A percentile compares a stretch with the other conserved stretches of the same genome.
These are phyloP conservation scores for Sistotremastrum niveocremeum DNA, from an alignment of 768 basidiomycete species.

Conservation along the genomic window DNA sequence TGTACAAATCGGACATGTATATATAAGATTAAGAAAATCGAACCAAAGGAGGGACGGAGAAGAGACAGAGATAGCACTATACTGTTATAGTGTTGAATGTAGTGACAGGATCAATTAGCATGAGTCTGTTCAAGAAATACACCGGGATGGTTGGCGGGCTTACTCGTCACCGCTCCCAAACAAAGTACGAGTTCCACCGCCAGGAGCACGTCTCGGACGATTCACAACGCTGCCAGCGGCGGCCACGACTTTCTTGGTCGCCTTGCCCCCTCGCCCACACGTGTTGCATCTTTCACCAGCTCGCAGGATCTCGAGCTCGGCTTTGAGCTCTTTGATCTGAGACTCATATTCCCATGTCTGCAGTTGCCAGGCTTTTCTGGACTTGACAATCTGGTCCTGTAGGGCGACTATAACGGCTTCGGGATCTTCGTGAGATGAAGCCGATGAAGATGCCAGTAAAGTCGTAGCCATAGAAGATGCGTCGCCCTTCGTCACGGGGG, in stretches of 20 bases:
- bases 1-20: conserved; percentile 15
- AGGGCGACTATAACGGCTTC: conserved; percentile 34
- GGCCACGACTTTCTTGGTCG: not conserved
- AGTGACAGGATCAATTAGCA: not conserved
- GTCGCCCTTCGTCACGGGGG: conserved; percentile 17
- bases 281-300: conserved; percentile 37
- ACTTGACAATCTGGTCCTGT: conserved; percentile 44
- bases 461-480: not conserved
- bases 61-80: not conserved
- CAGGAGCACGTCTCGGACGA: conserved; percentile 7
- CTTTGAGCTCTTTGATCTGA: conserved; percentile 57
- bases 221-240: conserved; percentile 3
- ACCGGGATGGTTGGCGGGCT: conserved; percentile 10
- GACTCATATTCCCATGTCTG: conserved; percentile 66
- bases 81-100: not conserved
- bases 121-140: not conserved
- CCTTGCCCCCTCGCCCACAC: conserved; percentile 40
- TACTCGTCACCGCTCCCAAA: conserved; percentile 7
- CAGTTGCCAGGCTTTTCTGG: conserved; percentile 55
- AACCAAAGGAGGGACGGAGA: conserved; percentile 3
- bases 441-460: conserved; percentile 4
- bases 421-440: conserved; percentile 25
- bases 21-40: conserved; percentile 19
- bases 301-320: conserved; percentile 49
- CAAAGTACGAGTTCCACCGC: conserved; percentile 2